These are phyloP conservation scores for Cotoneaster glaucophyllus DNA, from an alignment of 306 rosid species.

Conservation along the genomic window DNA sequence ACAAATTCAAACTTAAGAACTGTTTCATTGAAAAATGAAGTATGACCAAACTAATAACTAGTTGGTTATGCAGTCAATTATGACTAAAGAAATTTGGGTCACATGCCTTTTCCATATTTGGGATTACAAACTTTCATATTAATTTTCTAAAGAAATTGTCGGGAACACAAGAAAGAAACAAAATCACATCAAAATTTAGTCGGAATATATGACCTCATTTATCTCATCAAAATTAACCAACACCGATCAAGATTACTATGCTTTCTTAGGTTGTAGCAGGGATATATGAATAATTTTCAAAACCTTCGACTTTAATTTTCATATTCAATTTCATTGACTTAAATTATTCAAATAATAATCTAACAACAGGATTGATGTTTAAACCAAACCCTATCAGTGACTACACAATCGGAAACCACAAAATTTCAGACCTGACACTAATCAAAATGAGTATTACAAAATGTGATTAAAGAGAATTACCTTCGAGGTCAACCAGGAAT, in stretches of 20 bases:
- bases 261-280: too few species aligned
- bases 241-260: too few species aligned
- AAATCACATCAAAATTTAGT: too few species aligned
- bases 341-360: not conserved
- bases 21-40: too few species aligned
- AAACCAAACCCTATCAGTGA: not conserved
- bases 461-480: not conserved
- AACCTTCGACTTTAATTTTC: not conserved
- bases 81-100: not conserved
- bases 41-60: too few species aligned
- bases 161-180: not conserved
- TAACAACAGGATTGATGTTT: not conserved
- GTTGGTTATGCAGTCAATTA: not conserved
- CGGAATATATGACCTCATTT: too few species aligned
- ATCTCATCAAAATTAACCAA: too few species aligned
- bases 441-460: not conserved
- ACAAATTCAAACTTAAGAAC: too few species aligned
- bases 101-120: not conserved
- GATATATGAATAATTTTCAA: too few species aligned
- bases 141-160: not conserved
- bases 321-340: not conserved
- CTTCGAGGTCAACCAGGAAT: not conserved
- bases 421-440: not conserved
- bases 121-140: not conserved
- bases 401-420: not conserved